These are phyloP conservation scores for Trichophyton verrucosum DNA, from an alignment of 2,329 filamentous ascomycete genomes.

Conservation along the genomic window DNA sequence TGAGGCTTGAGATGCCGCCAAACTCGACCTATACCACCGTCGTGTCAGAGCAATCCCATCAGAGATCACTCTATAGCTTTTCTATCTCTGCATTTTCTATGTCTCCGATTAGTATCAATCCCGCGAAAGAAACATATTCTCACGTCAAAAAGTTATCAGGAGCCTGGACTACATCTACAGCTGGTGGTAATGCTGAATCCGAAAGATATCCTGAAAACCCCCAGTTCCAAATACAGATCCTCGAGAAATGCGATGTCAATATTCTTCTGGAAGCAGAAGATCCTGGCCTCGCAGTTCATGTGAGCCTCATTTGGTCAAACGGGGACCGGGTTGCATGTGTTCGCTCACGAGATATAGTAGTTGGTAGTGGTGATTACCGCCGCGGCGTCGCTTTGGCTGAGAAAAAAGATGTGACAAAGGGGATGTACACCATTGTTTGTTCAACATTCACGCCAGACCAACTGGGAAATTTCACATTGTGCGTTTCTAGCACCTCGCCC, in stretches of 20 bases:
- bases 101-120: slow-evolving; percentile 46
- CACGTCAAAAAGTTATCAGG: slow-evolving; percentile 48
- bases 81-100: slow-evolving; percentile 73
- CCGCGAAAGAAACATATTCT: slow-evolving; percentile 49
- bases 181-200: slow-evolving; percentile 71
- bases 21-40: slow-evolving; percentile 49
- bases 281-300: slow-evolving; percentile 61
- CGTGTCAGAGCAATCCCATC: slow-evolving; percentile 66
- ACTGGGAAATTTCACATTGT: slow-evolving; percentile 59
- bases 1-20: slow-evolving; percentile 54
- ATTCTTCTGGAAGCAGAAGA: slow-evolving; percentile 60
- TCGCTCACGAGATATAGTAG: slow-evolving; percentile 61
- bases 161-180: slow-evolving; percentile 64
- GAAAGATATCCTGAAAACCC: slow-evolving; percentile 73
- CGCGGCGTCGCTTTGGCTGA: slow-evolving; percentile 63
- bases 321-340: slow-evolving; percentile 60
- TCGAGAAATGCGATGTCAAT: slow-evolving; percentile 50
- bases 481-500: slow-evolving; percentile 50
- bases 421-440: slow-evolving; percentile 75
- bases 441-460: slow-evolving; percentile 82
- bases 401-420: slow-evolving; percentile 48
- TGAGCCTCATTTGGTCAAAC: slow-evolving; percentile 68
- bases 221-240: slow-evolving; percentile 56
- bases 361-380: slow-evolving; percentile 78
- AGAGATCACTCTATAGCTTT: slow-evolving; percentile 64